Evolutionary conservation across 176 grass and related monocot genomes (phyloP).

Genomic region (Paspalum vaginatum): DNA sequence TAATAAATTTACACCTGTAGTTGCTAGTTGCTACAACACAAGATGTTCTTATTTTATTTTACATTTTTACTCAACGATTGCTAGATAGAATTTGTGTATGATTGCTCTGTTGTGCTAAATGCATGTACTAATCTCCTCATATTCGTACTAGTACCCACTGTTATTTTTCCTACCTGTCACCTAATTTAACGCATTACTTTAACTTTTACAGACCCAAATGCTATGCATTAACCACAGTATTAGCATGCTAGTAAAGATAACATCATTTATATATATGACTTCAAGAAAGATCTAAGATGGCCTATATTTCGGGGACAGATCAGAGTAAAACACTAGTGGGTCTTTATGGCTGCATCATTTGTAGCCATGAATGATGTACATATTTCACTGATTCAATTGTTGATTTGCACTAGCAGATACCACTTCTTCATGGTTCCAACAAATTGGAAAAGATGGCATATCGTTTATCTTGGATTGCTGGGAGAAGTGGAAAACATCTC

Average conservation of each 20-base stretch:
- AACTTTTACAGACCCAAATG: background rate
- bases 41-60: background rate
- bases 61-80: slow-evolving; percentile 10
- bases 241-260: background rate
- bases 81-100: background rate
- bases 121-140: slow-evolving; percentile 18
- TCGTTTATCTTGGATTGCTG: slow-evolving; percentile 68
- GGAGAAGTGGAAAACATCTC: slow-evolving; percentile 88
- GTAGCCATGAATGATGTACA: background rate
- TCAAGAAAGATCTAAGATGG: background rate
- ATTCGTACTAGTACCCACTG: background rate
- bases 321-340: background rate
- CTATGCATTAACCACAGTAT: background rate
- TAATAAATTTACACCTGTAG: background rate
- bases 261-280: background rate
- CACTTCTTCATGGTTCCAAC: slow-evolving; percentile 63
- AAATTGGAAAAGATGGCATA: slow-evolving; percentile 80
- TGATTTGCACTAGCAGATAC: slow-evolving; percentile 61
- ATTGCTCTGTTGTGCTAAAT: slow-evolving; percentile 2
- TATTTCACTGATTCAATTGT: slow-evolving; percentile 27
- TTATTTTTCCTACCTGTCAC: background rate
- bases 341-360: slow-evolving; percentile 17
- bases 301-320: background rate
- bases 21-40: background rate
- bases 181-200: background rate